Conservation (phyloP, 352 stramenopile species). For the Sclerospora graminicola region DNA sequence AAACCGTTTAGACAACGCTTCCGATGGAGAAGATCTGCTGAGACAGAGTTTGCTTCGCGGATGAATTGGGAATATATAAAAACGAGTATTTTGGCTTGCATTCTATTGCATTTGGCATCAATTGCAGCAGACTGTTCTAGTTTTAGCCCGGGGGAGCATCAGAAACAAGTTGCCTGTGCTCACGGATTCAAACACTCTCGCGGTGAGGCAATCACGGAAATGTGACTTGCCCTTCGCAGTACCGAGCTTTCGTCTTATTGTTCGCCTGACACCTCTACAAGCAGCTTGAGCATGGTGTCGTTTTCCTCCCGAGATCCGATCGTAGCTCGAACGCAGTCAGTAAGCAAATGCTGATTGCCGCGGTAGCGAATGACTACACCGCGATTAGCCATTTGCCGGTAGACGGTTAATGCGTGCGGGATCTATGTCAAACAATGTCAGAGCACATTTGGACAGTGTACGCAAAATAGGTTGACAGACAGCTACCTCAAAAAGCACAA, state of each 20-base stretch:
- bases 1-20: conserved; percentile 13
- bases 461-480: not conserved
- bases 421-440: conserved; percentile 39
- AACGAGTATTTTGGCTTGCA: not conserved
- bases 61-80: conserved; percentile 4
- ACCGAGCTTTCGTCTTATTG: conserved; percentile 14
- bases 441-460: not conserved
- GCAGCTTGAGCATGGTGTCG: conserved; percentile 84
- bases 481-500: conserved; percentile 92
- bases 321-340: conserved; percentile 92
- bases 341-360: conserved; percentile 93
- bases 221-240: not conserved
- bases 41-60: conserved; percentile 40
- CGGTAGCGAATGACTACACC: conserved; percentile 95
- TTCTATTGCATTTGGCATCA: not conserved
- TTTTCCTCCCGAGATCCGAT: conserved; percentile 93
- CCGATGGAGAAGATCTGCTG: conserved; percentile 21
- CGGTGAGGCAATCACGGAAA: too few species aligned
- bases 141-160: not conserved
- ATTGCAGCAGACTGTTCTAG: not conserved
- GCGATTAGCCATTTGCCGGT: conserved; percentile 89
- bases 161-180: not conserved
- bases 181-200: too few species aligned
- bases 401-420: conserved; percentile 86
- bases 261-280: conserved; percentile 55